These are phyloP conservation scores for Bipolaris victoriae DNA, from an alignment of 2,329 filamentous ascomycete species.

Conservation along the genomic window DNA sequence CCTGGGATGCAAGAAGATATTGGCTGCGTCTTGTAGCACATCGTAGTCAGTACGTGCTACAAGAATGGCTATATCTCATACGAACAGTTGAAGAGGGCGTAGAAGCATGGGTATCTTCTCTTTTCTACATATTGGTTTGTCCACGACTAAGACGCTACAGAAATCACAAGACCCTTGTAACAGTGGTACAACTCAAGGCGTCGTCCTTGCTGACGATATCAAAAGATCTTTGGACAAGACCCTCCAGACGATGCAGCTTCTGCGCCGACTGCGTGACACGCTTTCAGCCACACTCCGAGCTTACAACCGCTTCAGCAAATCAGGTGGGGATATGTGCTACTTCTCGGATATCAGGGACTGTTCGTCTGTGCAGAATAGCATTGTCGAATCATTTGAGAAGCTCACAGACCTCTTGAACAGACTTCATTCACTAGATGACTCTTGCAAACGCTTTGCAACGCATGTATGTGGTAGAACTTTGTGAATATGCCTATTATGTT, in stretches of 20 bases:
- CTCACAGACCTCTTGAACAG: slow-evolving; percentile 9
- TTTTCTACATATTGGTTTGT: too few relatives aligned
- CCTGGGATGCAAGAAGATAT: slow-evolving; percentile 20
- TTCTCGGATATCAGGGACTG: slow-evolving; percentile 15
- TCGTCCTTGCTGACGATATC: neutral
- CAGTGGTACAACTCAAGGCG: neutral
- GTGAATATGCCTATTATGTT: too few relatives aligned
- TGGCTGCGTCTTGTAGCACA: slow-evolving; percentile 10
- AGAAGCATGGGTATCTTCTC: slow-evolving; percentile 6
- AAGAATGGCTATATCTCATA: slow-evolving; percentile 13
- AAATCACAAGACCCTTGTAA: slow-evolving; percentile 1
- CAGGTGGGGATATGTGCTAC: slow-evolving; percentile 17
- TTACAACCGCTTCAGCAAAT: slow-evolving; percentile 7
- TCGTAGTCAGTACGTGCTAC: slow-evolving; percentile 1
- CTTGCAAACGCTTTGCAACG: slow-evolving; percentile 12
- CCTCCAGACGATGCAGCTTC: slow-evolving; percentile 8
- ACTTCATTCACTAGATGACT: slow-evolving; percentile 10
- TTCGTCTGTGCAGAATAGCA: neutral
- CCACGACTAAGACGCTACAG: neutral
- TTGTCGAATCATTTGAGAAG: slow-evolving; percentile 16
- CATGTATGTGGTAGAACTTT: slow-evolving; percentile 8
- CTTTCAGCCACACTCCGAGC: slow-evolving; percentile 9
- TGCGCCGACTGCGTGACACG: slow-evolving; percentile 6
- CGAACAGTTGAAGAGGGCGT: slow-evolving; percentile 10
- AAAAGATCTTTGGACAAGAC: slow-evolving; percentile 11